Base-by-base conservation (phyloP, 345 rosid genomes). In the Passiflora organensis region DNA sequence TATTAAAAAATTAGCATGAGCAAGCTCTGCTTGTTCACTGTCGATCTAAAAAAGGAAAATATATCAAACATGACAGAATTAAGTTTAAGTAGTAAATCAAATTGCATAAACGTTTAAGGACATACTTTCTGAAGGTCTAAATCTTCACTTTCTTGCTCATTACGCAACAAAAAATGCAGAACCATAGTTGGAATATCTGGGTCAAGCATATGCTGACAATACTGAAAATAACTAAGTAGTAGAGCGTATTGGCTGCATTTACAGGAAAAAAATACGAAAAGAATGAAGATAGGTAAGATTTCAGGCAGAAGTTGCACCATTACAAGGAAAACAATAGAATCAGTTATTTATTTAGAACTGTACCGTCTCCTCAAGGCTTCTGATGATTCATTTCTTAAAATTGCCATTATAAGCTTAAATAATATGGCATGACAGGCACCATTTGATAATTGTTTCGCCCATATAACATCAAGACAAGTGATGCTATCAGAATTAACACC, bases 291-390 rank as follows among this genome's bases (percentile, higher is more conserved):
- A 53, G 22, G 34, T 55, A 56, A 72, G 56, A 37, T 43, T 15
- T 23, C 28, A 53, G 59, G 56, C 16, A 48, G 36, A 62, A 39
- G 24, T 46, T 39, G n/a, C 18, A 51, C 5, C 41, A 38, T 38
- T 50, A 24, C 20, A 51, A 48, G 25, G 37, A 36, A 18, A 56
- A 41, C 62, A 53, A 60, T 39, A 39, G 42, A 66, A 59, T 24
- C n/a, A n/a, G n/a, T n/a, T n/a, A n/a, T n/a, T n/a, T n/a, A n/a
- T n/a, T n/a, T n/a, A 46, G 59, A 56, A 58, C 21, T 74, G 41
- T 80, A 90, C 95, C 96, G 96, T 73, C 98, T 91, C 72, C 98
- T 81, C 75, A 91, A 81, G 56, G 96, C 78, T 68, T 91, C 98
- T 39, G 98, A 91, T 64, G 98, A 84, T 60, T 88, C 96, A 63